A percentile compares a stretch with the other conserved stretches of the same genome.
Evolutionary conservation across 345 rosid genomes (phyloP).

Genomic region (Eucalyptus rudis): DNA sequence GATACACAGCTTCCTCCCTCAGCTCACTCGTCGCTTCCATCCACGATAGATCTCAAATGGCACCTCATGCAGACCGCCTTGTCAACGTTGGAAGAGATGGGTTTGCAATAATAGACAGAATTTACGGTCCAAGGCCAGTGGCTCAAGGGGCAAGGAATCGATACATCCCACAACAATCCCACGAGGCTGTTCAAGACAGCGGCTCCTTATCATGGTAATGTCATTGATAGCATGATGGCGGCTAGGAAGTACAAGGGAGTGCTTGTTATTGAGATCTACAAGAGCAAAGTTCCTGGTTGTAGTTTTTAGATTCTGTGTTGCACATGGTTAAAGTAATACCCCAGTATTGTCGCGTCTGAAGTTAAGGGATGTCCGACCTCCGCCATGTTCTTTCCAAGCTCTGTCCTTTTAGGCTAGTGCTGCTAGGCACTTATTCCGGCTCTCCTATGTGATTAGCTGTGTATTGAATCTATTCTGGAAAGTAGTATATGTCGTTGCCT

Average conservation of each 20-base stretch:
- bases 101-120: background rate
- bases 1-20: background rate
- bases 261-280: background rate
- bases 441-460: background rate
- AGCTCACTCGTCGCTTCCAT: background rate
- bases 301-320: background rate
- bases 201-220: background rate
- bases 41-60: background rate
- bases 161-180: background rate
- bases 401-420: background rate
- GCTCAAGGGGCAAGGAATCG: background rate
- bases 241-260: background rate
- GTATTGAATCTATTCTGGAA: background rate
- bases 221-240: background rate
- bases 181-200: background rate
- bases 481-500: background rate
- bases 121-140: background rate
- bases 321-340: background rate
- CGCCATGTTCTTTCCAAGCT: background rate
- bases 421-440: background rate
- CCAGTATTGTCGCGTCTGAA: background rate
- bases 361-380: background rate
- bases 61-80: background rate
- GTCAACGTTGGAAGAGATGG: background rate
- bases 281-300: background rate